These are phyloP conservation scores for Cyberlindnera lachancei DNA, from an alignment of 805 yeast genomes.

Conservation along the genomic window DNA sequence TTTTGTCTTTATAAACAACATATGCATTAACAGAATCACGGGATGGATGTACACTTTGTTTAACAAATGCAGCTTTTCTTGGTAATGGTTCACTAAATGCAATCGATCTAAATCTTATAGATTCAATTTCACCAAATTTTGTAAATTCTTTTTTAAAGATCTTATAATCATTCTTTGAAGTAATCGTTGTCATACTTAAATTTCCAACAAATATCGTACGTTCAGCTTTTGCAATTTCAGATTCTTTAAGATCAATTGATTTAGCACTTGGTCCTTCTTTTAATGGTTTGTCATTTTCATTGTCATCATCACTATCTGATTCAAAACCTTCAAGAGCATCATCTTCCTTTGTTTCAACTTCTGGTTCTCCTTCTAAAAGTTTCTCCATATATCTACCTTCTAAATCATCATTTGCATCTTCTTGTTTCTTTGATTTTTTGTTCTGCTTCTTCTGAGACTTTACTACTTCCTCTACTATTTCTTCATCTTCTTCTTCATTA, in stretches of 20 bases:
- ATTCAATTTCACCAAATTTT: slow-evolving; percentile 39
- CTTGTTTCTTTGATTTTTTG: slow-evolving; percentile 15
- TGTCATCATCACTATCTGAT: slow-evolving; percentile 22
- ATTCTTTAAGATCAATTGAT: slow-evolving; percentile 51
- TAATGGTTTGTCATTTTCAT: slow-evolving; percentile 16
- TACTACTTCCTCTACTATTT: slow-evolving; percentile 15
- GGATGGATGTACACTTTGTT: slow-evolving; percentile 66
- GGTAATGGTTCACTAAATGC: slow-evolving; percentile 85
- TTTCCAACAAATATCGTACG: slow-evolving; percentile 87
- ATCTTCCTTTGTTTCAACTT: slow-evolving; percentile 30
- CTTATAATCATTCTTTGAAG: slow-evolving; percentile 53
- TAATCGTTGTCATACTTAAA: slow-evolving; percentile 56
- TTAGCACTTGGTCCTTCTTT: slow-evolving; percentile 23
- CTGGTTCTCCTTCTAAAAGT: slow-evolving; percentile 31
- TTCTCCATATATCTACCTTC: slow-evolving; percentile 49
- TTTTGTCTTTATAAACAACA: slow-evolving; percentile 61
- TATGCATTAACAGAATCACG: slow-evolving; percentile 86
- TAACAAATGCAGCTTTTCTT: slow-evolving; percentile 83
- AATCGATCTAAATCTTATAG: slow-evolving; percentile 87
- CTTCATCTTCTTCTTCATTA: slow-evolving; percentile 17
- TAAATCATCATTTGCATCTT: slow-evolving; percentile 32
- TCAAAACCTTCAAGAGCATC: slow-evolving; percentile 16
- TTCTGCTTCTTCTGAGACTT: slow-evolving; percentile 14
- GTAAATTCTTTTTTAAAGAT: slow-evolving; percentile 57
- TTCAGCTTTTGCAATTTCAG: slow-evolving; percentile 77